Base-by-base conservation (phyloP, 768 basidiomycete genomes). In the Mrakia hoshinonis region DNA sequence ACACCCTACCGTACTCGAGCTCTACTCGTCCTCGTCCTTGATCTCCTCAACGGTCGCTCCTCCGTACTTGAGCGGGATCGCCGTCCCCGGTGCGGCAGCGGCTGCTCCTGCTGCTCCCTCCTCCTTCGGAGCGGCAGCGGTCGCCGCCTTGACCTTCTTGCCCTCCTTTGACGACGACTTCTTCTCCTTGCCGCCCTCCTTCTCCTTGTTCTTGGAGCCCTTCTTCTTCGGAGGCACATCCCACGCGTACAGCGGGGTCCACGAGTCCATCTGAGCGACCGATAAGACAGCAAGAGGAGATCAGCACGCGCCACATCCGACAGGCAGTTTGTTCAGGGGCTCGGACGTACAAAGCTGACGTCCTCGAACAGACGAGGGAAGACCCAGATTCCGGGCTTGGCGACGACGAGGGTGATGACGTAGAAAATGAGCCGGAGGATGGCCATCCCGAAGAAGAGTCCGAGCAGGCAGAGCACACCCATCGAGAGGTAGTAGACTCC, bases 291-390 rank as follows among this genome's bases (percentile, higher is more conserved):
- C 15, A 34, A 49, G 36, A 55, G 20, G 29, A 3, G 34, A 38
- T 12, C 55, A 31, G 36, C n/a, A 36, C n/a, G 48, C 26, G 47
- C n/a, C n/a, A n/a, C n/a, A n/a, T n/a, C n/a, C n/a, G n/a, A n/a
- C n/a, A n/a, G n/a, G n/a, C n/a, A n/a, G n/a, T n/a, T n/a, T n/a
- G n/a, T n/a, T n/a, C n/a, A n/a, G n/a, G n/a, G n/a, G n/a, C n/a
- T n/a, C n/a, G n/a, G n/a, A 87, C 95, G 81, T 79, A 99, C 96
- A 77, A 98, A 95, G 79, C 96, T 94, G 68, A 97, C 95, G 77
- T 99, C 95, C 18, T 95, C 96, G 75, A 99, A 98, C 39, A 99
- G 82, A 78, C 95, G 89, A 0, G 96, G 96, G 83, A 97, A 99
- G 82, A 98, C 89, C 96, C 96, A 99, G 61, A 99, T 96, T 52